These are phyloP conservation scores for Raphanus hybrid DNA, from an alignment of 441 rosid genomes.

Conservation along the genomic window DNA sequence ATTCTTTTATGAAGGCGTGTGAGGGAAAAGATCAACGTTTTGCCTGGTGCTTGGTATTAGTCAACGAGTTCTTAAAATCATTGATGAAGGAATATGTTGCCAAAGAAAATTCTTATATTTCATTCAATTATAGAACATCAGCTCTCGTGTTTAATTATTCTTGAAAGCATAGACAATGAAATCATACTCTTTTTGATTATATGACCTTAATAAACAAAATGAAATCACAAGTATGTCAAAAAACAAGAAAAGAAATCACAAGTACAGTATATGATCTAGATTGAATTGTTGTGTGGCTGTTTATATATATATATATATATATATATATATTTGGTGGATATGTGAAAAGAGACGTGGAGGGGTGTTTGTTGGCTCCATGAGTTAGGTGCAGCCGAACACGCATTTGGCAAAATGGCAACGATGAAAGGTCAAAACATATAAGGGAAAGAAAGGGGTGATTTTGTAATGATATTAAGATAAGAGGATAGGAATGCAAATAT, in stretches of 20 bases:
- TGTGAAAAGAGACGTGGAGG: conserved; percentile 39
- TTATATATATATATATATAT: not conserved
- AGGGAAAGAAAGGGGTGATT: not conserved
- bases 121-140: conserved; percentile 19
- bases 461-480: not conserved
- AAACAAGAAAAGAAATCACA: not conserved
- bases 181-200: not conserved
- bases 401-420: not conserved
- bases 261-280: not conserved
- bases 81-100: conserved; percentile 30
- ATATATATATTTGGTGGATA: not conserved
- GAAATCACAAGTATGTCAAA: not conserved
- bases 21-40: conserved; percentile 33
- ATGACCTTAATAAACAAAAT: not conserved
- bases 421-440: not conserved
- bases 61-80: conserved; percentile 30
- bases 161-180: not conserved
- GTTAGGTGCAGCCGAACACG: conserved; percentile 20
- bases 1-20: not conserved
- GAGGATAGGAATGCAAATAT: conserved; percentile 20
- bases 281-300: conserved; percentile 15
- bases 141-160: conserved; percentile 14
- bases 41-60: conserved; percentile 34
- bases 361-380: conserved; percentile 31
- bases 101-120: conserved; percentile 21